Evolutionary conservation across 2,329 filamentous ascomycete species (phyloP), one percentile per base, ranked within the genome.

Genomic region (Simplicillium sp.): DNA sequence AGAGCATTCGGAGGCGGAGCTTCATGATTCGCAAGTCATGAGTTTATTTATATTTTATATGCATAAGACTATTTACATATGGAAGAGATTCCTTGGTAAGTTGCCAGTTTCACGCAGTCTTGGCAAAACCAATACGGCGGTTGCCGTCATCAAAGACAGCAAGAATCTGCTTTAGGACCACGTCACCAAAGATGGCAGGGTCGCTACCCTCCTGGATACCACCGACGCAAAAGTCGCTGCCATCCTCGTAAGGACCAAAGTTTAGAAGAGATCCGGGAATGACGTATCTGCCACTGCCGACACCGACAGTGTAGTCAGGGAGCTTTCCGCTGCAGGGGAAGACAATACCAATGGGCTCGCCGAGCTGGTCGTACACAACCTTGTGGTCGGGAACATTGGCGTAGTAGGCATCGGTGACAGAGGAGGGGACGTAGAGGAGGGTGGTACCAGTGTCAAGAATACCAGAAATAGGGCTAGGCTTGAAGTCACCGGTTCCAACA

Each of bases 391-490:
- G 57, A 14, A 73, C 58, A 32, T 66, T 54, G 29, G 54, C 47
- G 52, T 72, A 74, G 57, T 75, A 75, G n/a, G 50, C 62, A 3
- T 66, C 51, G 34, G 70, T 65, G 38, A 78, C 65, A 25, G 59
- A 53, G 36, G 68, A 59, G 54, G 76, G 73, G 43, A 78, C 68
- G 36, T 82, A 64, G 47, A 83, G 62, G 42, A 82, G 68, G 2
- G 77, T 78, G 34, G 78, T 82, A 47, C 80, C 80, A 7, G 72
- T 73, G 59, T 79, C 75, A 18, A 68, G 62, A 43, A 76, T 70
- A 29, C 66, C 64, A 51, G 61, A 62, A 14, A 66, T 62, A 15
- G 20, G 8, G 28, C 9, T 17, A 75, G 74, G 3, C 66, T 39
- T 45, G 44, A 53, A 32, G 9, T 25, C 18, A 20, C 38, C 44